phyloP scores from a whole-genome alignment of 2,329 filamentous ascomycete genomes.

The Neopestalotiopsis clavispora region DNA sequence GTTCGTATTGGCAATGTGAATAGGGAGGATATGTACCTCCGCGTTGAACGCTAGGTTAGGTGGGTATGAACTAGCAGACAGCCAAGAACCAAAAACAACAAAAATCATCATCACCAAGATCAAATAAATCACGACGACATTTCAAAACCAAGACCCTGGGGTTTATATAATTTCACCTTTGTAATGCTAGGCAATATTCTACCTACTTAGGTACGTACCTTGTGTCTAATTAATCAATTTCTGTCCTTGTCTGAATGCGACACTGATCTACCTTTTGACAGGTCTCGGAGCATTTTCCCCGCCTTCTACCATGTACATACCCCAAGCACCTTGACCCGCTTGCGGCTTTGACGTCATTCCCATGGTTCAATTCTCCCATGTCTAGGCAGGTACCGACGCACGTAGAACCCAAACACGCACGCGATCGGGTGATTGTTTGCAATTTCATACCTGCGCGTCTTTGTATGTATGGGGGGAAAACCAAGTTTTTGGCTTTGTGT shows the following conservation, averaged over 20 bases:
- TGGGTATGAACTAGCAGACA: too few relatives aligned
- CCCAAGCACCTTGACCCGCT: neutral
- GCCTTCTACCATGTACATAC: neutral
- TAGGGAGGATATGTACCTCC: too few relatives aligned
- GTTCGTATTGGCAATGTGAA: too few relatives aligned
- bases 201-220: neutral
- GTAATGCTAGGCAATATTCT: neutral
- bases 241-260: neutral
- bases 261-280: neutral
- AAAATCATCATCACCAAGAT: too few relatives aligned
- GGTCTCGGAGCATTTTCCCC: slow-evolving; percentile 4
- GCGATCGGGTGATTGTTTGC: neutral
- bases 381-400: neutral
- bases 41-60: too few relatives aligned
- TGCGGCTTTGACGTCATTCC: slow-evolving; percentile 3
- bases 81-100: too few relatives aligned
- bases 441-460: neutral
- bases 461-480: neutral
- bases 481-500: neutral
- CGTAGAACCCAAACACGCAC: neutral
- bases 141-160: too few relatives aligned
- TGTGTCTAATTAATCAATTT: neutral
- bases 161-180: neutral
- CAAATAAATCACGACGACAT: too few relatives aligned
- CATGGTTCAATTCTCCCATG: neutral